phyloP scores from a whole-genome alignment of 2,329 filamentous ascomycete genomes.

The Aspergillus sojae region DNA sequence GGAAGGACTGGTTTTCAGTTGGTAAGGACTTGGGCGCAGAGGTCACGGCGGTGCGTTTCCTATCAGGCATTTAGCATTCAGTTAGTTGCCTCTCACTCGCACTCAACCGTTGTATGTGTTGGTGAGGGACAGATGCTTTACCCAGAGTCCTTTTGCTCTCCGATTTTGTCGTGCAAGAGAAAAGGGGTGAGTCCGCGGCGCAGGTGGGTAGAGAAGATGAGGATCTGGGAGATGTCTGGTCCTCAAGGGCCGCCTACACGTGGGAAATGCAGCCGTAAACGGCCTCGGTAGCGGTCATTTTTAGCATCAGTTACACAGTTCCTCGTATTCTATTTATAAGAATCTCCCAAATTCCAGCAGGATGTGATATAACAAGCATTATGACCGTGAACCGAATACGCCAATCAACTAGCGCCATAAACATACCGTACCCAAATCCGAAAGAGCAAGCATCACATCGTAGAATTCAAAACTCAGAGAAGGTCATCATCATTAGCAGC shows the following conservation, averaged over 20 bases:
- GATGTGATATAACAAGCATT: background rate
- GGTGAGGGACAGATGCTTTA: too few relatives aligned
- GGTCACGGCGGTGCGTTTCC: too few relatives aligned
- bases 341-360: background rate
- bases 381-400: background rate
- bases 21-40: too few relatives aligned
- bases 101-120: too few relatives aligned
- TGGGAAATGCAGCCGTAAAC: background rate
- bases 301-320: background rate
- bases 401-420: background rate
- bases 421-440: background rate
- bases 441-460: slow-evolving; percentile 7
- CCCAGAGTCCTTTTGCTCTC: too few relatives aligned
- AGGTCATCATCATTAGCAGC: slow-evolving; percentile 78
- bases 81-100: too few relatives aligned
- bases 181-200: background rate
- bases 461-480: slow-evolving; percentile 48
- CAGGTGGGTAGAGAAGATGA: background rate
- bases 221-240: background rate
- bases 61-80: too few relatives aligned
- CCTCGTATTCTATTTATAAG: background rate
- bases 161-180: too few relatives aligned
- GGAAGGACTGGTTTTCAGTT: too few relatives aligned
- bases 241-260: background rate
- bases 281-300: background rate